A percentile compares a stretch with the other conserved stretches of the same genome.
phyloP scores from a whole-genome alignment of 768 basidiomycete species.

The Tulasnella sp. region DNA sequence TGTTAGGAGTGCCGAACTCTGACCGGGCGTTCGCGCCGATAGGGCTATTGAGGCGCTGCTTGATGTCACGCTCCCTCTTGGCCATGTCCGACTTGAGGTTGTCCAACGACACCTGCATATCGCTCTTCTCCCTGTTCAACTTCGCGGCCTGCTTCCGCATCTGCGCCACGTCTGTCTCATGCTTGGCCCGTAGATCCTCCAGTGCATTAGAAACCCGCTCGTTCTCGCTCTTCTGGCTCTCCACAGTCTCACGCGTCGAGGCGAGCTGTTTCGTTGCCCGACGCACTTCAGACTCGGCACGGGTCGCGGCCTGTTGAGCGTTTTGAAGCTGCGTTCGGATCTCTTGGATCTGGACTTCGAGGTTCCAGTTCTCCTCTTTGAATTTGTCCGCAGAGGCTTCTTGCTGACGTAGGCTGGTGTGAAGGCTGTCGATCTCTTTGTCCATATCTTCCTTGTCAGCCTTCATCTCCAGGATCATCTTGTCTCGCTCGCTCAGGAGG shows the following conservation, averaged over 20 bases:
- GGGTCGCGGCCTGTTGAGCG: constrained; percentile 50
- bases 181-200: constrained; percentile 74
- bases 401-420: constrained; percentile 62
- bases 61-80: constrained; percentile 35
- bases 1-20: constrained; percentile 23
- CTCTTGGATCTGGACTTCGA: constrained; percentile 88
- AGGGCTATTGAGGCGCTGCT: constrained; percentile 1
- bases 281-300: constrained; percentile 75
- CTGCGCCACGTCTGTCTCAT: constrained; percentile 90
- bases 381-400: constrained; percentile 75
- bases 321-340: constrained; percentile 59
- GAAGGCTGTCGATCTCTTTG: constrained; percentile 61
- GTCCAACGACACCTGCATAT: constrained; percentile 75
- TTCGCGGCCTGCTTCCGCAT: constrained; percentile 81
- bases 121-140: constrained; percentile 83
- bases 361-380: constrained; percentile 99
- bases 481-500: constrained; percentile 83
- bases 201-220: constrained; percentile 55
- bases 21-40: constrained; percentile 26
- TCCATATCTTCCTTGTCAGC: constrained; percentile 89
- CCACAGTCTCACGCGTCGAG: constrained; percentile 58
- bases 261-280: constrained; percentile 67
- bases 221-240: constrained; percentile 77
- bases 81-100: constrained; percentile 60
- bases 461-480: constrained; percentile 81